Percentiles rank a stretch among this genome's conserved stretches.
Conservation (phyloP, 139 green algal species). For the Volvox reticuliferus region DNA sequence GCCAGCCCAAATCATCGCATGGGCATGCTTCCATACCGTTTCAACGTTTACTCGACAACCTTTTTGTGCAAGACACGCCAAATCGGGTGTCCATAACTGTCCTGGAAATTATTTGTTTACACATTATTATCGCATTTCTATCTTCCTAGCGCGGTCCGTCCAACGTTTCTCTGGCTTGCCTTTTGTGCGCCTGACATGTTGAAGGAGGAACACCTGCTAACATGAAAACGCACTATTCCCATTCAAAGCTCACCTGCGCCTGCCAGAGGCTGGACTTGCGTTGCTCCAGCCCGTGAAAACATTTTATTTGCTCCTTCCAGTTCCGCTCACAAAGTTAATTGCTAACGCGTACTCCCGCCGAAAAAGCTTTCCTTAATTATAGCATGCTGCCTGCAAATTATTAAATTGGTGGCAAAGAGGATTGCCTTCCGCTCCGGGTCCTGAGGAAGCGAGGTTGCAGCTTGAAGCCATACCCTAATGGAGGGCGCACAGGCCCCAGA, state of each 20-base stretch:
- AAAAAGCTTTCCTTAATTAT: neutral
- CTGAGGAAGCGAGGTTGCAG: neutral
- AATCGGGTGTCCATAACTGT: no score
- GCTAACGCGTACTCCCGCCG: neutral
- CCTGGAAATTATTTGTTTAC: no score
- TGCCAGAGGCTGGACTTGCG: conserved; percentile 38
- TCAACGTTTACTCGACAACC: no score
- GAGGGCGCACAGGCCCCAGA: neutral
- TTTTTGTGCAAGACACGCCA: no score
- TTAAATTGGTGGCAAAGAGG: neutral
- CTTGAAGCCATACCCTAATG: neutral
- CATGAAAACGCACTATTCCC: neutral
- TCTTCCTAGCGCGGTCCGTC: no score
- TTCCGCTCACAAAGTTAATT: neutral
- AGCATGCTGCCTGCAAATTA: conserved; percentile 13
- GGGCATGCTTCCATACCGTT: no score
- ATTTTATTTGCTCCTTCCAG: conserved; percentile 4
- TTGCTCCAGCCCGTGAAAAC: conserved; percentile 18
- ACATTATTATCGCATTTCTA: no score
- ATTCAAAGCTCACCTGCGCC: neutral
- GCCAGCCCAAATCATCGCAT: no score
- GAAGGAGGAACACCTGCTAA: neutral
- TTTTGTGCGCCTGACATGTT: neutral
- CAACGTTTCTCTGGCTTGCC: neutral
- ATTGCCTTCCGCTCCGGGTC: neutral